Evolutionary conservation across 2,329 filamentous ascomycete genomes (phyloP).

Genomic region (Nakataea oryzae): DNA sequence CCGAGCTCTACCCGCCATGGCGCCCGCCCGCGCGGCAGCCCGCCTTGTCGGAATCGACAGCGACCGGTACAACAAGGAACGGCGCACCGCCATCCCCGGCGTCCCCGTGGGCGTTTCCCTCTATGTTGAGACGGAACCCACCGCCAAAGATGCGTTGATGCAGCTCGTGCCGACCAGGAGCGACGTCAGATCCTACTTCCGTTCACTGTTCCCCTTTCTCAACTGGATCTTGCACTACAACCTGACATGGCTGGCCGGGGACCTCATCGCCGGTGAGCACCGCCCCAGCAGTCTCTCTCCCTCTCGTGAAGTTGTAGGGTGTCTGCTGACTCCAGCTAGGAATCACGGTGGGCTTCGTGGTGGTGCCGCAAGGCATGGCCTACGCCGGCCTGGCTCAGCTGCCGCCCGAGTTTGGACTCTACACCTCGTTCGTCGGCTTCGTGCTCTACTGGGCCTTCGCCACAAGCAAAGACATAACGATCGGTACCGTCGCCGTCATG

Average conservation of each 20-base stretch:
- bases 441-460: constrained; percentile 76
- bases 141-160: constrained; percentile 59
- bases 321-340: not conserved
- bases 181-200: constrained; percentile 49
- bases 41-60: constrained; percentile 4
- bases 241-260: constrained; percentile 75
- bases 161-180: constrained; percentile 48
- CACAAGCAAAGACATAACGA: constrained; percentile 78
- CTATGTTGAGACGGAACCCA: constrained; percentile 67
- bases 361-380: constrained; percentile 72
- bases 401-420: constrained; percentile 60
- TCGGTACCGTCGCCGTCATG: constrained; percentile 50
- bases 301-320: not conserved
- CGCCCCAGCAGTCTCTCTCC: not conserved
- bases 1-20: not conserved
- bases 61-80: constrained; percentile 2
- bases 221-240: constrained; percentile 91
- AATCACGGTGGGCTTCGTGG: constrained; percentile 31
- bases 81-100: constrained; percentile 13
- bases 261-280: constrained; percentile 72
- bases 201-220: constrained; percentile 74
- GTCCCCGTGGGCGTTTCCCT: constrained; percentile 15
- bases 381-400: constrained; percentile 65
- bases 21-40: not conserved
- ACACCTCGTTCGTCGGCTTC: constrained; percentile 75